Conservation (phyloP, 495 filamentous ascomycete species). For the Parathielavia appendiculata region DNA sequence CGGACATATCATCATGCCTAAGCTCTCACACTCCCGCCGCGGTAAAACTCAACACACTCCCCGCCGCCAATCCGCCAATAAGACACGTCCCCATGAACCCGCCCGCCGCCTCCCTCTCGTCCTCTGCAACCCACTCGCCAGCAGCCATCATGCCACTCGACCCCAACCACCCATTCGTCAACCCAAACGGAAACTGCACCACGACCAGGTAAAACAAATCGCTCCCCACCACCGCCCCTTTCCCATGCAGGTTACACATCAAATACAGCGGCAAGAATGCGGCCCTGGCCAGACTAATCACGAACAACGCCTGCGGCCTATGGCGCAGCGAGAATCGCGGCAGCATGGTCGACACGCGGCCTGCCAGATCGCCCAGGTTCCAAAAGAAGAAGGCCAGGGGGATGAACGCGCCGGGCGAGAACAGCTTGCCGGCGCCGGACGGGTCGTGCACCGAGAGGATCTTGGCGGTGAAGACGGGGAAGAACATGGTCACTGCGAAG, state of each 20-base stretch:
- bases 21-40: conserved; percentile 46
- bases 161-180: conserved; percentile 80
- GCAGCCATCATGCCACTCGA: conserved; percentile 88
- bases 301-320: conserved; percentile 59
- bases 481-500: conserved; percentile 86
- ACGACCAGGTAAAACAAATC: conserved; percentile 84
- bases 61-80: conserved; percentile 73
- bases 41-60: conserved; percentile 84
- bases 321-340: conserved; percentile 52
- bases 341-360: conserved; percentile 64
- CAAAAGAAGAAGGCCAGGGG: conserved; percentile 88
- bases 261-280: conserved; percentile 80
- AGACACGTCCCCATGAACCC: conserved; percentile 91
- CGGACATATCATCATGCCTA: neutral
- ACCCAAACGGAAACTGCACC: conserved; percentile 77
- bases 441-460: conserved; percentile 63
- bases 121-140: conserved; percentile 65
- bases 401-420: conserved; percentile 71
- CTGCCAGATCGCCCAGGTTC: conserved; percentile 83
- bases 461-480: conserved; percentile 82
- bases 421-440: conserved; percentile 48
- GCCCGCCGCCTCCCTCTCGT: conserved; percentile 81
- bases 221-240: conserved; percentile 63
- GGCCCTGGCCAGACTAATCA: conserved; percentile 55
- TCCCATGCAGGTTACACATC: conserved; percentile 76